Conservation (phyloP, 2,329 filamentous ascomycete genomes). For the Fusarium sp. region DNA sequence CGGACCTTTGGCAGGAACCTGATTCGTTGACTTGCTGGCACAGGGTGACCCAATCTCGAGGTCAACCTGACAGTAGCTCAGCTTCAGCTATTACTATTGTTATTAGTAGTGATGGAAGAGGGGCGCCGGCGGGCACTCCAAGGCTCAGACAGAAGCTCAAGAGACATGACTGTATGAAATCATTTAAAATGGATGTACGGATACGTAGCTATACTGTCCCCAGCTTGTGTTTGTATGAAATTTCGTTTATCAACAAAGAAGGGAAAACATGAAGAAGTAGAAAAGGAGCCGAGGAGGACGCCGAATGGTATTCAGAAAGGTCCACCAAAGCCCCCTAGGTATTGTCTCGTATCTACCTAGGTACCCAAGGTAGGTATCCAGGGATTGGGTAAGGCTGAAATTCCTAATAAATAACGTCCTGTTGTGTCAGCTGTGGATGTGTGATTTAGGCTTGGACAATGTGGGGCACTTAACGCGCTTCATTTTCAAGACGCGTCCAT, state of each 20-base stretch:
- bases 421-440: not conserved
- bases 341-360: not conserved
- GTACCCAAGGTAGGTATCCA: too few relatives aligned
- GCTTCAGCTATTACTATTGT: slow-evolving; percentile 30
- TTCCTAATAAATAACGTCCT: not conserved
- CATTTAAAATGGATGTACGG: not conserved
- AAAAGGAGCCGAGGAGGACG: not conserved
- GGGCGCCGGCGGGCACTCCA: not conserved
- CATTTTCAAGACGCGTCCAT: slow-evolving; percentile 24
- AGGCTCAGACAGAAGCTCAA: not conserved
- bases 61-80: slow-evolving; percentile 29
- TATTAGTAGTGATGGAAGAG: not conserved
- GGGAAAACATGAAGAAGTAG: not conserved
- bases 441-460: not conserved
- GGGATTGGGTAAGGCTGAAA: not conserved
- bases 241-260: not conserved
- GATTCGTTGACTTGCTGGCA: slow-evolving; percentile 45
- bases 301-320: not conserved
- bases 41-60: slow-evolving; percentile 40
- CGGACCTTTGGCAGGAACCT: slow-evolving; percentile 43
- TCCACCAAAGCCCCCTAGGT: not conserved
- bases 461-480: slow-evolving; percentile 39
- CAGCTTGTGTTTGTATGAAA: not conserved
- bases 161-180: not conserved
- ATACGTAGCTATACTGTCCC: not conserved